phyloP scores from a whole-genome alignment of 345 rosid genomes.

The Firmiana major region DNA sequence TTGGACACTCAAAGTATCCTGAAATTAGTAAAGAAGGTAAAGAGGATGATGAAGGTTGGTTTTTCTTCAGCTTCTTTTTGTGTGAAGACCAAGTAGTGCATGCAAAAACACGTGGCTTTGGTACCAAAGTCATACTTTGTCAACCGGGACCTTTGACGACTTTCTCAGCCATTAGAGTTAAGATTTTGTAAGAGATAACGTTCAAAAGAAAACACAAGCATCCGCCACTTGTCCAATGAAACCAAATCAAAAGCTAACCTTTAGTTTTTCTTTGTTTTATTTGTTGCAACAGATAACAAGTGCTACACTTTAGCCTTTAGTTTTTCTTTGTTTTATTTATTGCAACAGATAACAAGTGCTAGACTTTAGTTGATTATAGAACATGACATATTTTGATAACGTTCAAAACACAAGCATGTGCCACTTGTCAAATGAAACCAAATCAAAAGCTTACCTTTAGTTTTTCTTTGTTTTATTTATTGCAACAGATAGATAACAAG shows the following conservation, averaged over 20 bases:
- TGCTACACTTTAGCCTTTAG: too few species aligned
- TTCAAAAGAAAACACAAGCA: too few species aligned
- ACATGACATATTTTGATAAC: too few species aligned
- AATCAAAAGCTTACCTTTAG: background rate
- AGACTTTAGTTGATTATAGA: too few species aligned
- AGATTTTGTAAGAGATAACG: too few species aligned
- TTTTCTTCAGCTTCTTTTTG: background rate
- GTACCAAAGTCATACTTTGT: background rate
- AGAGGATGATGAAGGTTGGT: background rate
- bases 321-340: too few species aligned
- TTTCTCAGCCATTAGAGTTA: background rate
- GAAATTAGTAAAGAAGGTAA: background rate
- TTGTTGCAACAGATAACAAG: too few species aligned
- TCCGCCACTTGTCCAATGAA: background rate
- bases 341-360: too few species aligned
- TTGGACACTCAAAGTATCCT: slow-evolving; percentile 11
- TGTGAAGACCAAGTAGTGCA: background rate
- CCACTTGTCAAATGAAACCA: background rate
- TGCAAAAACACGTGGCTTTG: slow-evolving; percentile 1
- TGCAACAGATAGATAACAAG: too few species aligned
- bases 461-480: too few species aligned
- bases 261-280: too few species aligned
- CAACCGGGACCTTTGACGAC: background rate
- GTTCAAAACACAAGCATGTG: too few species aligned
- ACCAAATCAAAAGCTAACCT: background rate